A percentile compares a stretch with the other conserved stretches of the same genome.
Evolutionary conservation across 2,329 filamentous ascomycete species (phyloP).

Genomic region (Amauroascus verrucosus): DNA sequence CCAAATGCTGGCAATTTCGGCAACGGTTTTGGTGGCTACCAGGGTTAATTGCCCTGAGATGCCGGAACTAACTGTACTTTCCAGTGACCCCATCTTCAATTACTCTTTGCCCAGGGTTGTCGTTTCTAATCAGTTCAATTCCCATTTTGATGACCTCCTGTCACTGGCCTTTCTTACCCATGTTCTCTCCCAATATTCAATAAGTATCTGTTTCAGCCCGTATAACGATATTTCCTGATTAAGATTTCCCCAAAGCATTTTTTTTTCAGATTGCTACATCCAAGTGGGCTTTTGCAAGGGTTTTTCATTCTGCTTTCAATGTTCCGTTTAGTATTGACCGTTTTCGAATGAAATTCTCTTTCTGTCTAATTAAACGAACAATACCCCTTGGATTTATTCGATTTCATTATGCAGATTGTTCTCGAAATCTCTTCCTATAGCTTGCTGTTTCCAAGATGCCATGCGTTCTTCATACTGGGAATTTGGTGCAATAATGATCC

Average conservation of each 20-base stretch:
- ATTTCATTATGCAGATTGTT: constrained; percentile 11
- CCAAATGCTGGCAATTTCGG: constrained; percentile 41
- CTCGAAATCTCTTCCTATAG: background rate
- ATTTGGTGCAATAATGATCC: constrained; percentile 11
- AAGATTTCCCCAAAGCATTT: constrained; percentile 11
- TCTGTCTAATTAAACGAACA: constrained; percentile 28
- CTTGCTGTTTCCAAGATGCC: constrained; percentile 2
- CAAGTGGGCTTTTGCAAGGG: constrained; percentile 27
- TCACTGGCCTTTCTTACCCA: constrained; percentile 9
- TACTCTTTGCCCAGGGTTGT: constrained; percentile 2
- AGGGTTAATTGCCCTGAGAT: constrained; percentile 37
- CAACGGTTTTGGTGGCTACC: constrained; percentile 52
- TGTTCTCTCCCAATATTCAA: constrained; percentile 7
- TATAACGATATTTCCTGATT: constrained; percentile 8
- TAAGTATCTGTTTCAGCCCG: background rate
- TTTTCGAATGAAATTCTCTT: constrained; percentile 36
- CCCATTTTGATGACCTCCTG: constrained; percentile 4
- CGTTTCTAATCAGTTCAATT: background rate
- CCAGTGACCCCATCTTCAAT: background rate
- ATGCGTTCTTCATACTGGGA: constrained; percentile 18
- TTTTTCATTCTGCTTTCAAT: constrained; percentile 13
- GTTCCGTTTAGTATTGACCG: constrained; percentile 23
- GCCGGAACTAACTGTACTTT: background rate
- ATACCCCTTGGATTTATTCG: constrained; percentile 28
- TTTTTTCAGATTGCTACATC: constrained; percentile 15